Conservation (phyloP, 768 basidiomycete species). For the Russula lepida region DNA sequence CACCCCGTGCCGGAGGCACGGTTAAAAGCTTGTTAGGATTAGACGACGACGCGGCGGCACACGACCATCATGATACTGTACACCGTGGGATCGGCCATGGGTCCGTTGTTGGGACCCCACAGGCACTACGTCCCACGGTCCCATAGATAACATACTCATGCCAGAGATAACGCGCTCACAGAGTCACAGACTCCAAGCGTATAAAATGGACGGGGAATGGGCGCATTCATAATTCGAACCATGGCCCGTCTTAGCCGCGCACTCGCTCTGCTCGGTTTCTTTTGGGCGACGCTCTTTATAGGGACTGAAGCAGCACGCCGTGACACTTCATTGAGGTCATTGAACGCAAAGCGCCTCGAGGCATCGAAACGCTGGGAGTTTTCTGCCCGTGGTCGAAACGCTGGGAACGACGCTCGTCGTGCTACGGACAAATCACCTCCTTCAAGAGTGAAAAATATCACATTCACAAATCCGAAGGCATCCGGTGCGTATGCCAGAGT, state of each 20-base stretch:
- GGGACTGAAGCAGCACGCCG: background rate
- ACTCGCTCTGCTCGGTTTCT: background rate
- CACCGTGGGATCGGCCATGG: no score
- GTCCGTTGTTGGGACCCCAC: no score
- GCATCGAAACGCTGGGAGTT: slow-evolving; percentile 6
- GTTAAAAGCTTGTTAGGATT: no score
- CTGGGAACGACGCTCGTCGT: background rate
- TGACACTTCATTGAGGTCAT: background rate
- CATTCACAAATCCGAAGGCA: slow-evolving; percentile 59
- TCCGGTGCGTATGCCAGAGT: slow-evolving; percentile 35
- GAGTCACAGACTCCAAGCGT: no score
- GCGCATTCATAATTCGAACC: background rate
- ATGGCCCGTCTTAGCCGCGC: background rate
- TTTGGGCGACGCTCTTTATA: background rate
- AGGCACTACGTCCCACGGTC: no score
- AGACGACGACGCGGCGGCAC: no score
- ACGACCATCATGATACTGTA: no score
- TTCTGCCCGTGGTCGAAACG: background rate
- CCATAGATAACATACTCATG: no score
- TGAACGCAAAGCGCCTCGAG: slow-evolving; percentile 12
- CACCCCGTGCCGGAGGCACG: no score
- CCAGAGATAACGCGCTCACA: no score
- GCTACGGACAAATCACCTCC: background rate
- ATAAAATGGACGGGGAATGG: background rate
- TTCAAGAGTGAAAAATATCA: slow-evolving; percentile 47